Evolutionary conservation across 192 early-diverging fungal genomes (phyloP), one percentile per base, ranked within the genome.

Genomic region (Cladochytrium replicatum): DNA sequence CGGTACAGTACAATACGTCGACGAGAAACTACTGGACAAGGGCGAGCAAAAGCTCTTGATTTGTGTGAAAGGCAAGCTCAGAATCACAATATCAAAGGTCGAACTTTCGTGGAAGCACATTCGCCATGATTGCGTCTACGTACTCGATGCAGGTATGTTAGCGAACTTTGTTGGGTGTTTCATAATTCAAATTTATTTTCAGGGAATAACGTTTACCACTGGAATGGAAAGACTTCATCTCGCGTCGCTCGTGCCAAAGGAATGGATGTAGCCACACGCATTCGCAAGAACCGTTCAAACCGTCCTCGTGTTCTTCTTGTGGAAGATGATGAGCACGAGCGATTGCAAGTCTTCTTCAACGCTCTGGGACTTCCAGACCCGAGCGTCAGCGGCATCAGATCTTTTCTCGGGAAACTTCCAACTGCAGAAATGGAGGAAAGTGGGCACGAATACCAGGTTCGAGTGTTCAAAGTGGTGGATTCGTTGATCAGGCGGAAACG

Each of bases 261-360:
- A n/a, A 32, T 69, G 58, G 55, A 67, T 31, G 9, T 64, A 15
- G 67, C 54, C 2, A 19, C 45, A 6, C 34, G 38, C 9, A 50
- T 69, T 19, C 49, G 67, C 17, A 69, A 69, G 46, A 15, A 52
- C 4, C 48, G 67, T 13, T 17, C 32, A 5, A 67, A 61, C 52
- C 53, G 62, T 4, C 63, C 63, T 7, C n/a, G 48, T 26, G 47
- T 69, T 27, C 31, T 47, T 8, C 37, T 69, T 15, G 50, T 57
- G 2, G 63, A 63, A 9, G 32, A 41, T 0, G 57, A 60, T 6
- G 67, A 66, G 23, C 29, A 5, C 8, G 49, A 28, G 8, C 31
- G 41, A 4, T 22, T 49, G 4, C 11, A 32, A 23, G 32, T 23
- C 3, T 52, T 63, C 25, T 45, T 27, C 0, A 17, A n/a, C 3